phyloP scores from a whole-genome alignment of 75 land plant species.

The Cupressus sempervirens region DNA sequence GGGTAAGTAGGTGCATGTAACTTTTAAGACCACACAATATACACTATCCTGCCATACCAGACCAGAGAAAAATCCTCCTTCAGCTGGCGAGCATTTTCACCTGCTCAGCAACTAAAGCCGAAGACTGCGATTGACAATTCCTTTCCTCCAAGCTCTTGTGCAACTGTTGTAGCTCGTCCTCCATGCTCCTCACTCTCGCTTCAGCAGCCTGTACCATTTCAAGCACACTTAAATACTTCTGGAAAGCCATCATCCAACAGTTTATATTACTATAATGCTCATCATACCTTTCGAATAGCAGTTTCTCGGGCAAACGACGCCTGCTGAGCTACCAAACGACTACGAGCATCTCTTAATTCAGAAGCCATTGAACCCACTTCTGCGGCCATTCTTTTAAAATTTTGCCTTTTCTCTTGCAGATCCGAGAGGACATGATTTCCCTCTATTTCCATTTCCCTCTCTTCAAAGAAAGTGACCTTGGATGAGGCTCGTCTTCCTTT shows the following conservation, averaged over 20 bases:
- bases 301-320: conserved; percentile 41
- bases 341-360: conserved; percentile 59
- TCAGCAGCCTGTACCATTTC: conserved; percentile 45
- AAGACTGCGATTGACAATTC: conserved; percentile 29
- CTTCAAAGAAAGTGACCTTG: not conserved
- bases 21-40: not conserved
- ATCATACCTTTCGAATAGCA: conserved; percentile 37
- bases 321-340: conserved; percentile 34
- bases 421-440: conserved; percentile 57
- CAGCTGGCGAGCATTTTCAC: conserved; percentile 18
- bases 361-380: conserved; percentile 63
- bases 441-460: conserved; percentile 10
- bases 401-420: conserved; percentile 60
- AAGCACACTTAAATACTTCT: not conserved
- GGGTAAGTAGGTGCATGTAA: not conserved
- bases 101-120: conserved; percentile 40
- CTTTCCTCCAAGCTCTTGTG: conserved; percentile 47
- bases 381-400: conserved; percentile 29
- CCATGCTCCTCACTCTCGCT: conserved; percentile 47
- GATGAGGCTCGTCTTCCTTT: not conserved
- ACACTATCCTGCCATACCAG: not conserved
- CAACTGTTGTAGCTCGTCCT: conserved; percentile 34
- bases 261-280: not conserved
- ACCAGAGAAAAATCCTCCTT: conserved; percentile 1
- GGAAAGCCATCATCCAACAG: not conserved